Conservation (phyloP, 176 grass and related monocot genomes). For the Musa beccarii region DNA sequence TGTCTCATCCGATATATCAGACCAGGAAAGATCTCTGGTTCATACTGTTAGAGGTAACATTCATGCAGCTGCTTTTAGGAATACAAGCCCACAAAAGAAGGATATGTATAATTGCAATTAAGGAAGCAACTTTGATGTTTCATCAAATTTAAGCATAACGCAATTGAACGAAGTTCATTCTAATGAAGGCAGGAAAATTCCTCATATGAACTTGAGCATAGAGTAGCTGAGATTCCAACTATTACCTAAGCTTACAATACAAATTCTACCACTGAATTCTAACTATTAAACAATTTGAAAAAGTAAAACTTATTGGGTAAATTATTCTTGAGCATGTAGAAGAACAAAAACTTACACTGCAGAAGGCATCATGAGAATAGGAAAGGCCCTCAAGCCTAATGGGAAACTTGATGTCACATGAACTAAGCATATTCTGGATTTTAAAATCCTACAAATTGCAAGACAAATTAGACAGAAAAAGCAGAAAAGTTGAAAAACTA, state of each 20-base stretch:
- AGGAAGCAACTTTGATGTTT: background rate
- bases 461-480: slow-evolving; percentile 3
- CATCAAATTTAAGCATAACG: background rate
- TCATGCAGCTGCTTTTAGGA: slow-evolving; percentile 2
- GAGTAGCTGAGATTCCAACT: too few relatives aligned
- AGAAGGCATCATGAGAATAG: slow-evolving; percentile 89
- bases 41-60: slow-evolving; percentile 33
- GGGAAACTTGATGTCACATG: slow-evolving; percentile 88
- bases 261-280: too few relatives aligned
- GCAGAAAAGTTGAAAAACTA: background rate
- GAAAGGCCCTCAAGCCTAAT: slow-evolving; percentile 89
- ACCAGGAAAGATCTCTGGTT: slow-evolving; percentile 83
- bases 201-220: background rate
- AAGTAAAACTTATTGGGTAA: background rate
- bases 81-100: background rate
- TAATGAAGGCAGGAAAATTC: too few relatives aligned
- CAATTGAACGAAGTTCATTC: too few relatives aligned
- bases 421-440: slow-evolving; percentile 87
- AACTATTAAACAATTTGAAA: slow-evolving; percentile 12
- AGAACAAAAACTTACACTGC: slow-evolving; percentile 41
- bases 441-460: slow-evolving; percentile 59
- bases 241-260: too few relatives aligned
- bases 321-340: background rate
- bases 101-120: background rate
- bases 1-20: slow-evolving; percentile 93